phyloP scores from a whole-genome alignment of 106 monocot species.

The Apostasia shenzhenica region DNA sequence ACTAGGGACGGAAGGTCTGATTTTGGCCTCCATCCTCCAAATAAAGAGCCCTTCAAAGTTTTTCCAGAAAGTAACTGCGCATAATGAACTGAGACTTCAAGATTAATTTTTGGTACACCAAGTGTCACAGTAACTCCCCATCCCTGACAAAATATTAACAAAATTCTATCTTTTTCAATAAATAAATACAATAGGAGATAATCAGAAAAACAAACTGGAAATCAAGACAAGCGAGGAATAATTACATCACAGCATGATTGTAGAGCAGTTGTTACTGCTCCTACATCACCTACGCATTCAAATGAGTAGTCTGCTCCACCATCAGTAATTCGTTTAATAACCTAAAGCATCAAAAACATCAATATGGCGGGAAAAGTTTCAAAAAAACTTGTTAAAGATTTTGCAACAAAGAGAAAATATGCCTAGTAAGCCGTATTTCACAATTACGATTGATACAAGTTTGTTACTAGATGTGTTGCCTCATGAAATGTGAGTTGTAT shows the following conservation, averaged over 20 bases:
- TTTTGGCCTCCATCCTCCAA: slow-evolving; percentile 98
- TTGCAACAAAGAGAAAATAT: too few species aligned
- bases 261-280: slow-evolving; percentile 58
- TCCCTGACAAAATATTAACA: slow-evolving; percentile 33
- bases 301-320: slow-evolving; percentile 93
- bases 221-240: slow-evolving; percentile 3
- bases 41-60: slow-evolving; percentile 89
- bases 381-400: too few species aligned
- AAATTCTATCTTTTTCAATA: neutral
- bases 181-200: neutral
- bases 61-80: slow-evolving; percentile 71
- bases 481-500: too few species aligned
- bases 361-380: too few species aligned
- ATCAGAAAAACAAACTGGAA: neutral
- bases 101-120: slow-evolving; percentile 81
- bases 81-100: slow-evolving; percentile 71
- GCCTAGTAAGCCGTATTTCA: too few species aligned
- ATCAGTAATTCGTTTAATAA: slow-evolving; percentile 60
- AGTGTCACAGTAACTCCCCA: slow-evolving; percentile 89
- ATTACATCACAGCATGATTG: slow-evolving; percentile 89
- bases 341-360: slow-evolving; percentile 17
- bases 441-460: too few species aligned
- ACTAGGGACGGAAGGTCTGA: slow-evolving; percentile 80
- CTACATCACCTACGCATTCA: slow-evolving; percentile 88
- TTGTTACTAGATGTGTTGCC: too few species aligned